A percentile compares a stretch with the other conserved stretches of the same genome.
Conservation (phyloP, 768 basidiomycete species). For the Phallus indusiatus region DNA sequence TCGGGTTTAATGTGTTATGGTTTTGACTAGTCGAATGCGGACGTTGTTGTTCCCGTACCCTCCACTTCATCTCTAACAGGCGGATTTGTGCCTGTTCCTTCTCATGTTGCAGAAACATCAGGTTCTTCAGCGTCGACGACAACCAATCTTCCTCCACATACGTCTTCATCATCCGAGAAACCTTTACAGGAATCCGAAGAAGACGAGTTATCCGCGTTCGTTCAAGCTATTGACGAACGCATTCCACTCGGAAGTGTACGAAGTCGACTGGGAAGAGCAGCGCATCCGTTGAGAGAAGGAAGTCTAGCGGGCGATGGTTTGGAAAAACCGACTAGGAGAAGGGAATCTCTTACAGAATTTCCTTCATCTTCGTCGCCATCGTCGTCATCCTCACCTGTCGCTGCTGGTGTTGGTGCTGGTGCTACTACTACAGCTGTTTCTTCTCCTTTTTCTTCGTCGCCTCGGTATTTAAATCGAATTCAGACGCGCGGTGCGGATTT, state of each 20-base stretch:
- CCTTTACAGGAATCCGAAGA: slow-evolving; percentile 41
- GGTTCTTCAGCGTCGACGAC: not conserved
- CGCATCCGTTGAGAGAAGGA: slow-evolving; percentile 8
- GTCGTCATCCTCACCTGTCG: too few species aligned
- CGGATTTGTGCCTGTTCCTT: too few species aligned
- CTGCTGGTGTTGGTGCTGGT: too few species aligned
- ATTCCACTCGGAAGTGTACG: slow-evolving; percentile 39
- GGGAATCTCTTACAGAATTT: slow-evolving; percentile 18
- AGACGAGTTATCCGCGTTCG: slow-evolving; percentile 70
- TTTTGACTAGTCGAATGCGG: too few species aligned
- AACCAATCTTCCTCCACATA: slow-evolving; percentile 16
- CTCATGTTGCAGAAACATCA: too few species aligned
- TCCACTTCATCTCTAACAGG: too few species aligned
- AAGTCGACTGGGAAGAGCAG: slow-evolving; percentile 6
- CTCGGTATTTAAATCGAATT: not conserved
- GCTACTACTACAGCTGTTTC: too few species aligned
- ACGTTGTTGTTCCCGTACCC: too few species aligned
- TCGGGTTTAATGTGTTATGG: not conserved
- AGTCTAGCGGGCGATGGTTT: slow-evolving; percentile 1
- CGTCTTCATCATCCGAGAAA: slow-evolving; percentile 37
- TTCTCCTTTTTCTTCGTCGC: too few species aligned
- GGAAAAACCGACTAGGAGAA: slow-evolving; percentile 12
- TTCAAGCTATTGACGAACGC: slow-evolving; percentile 65
- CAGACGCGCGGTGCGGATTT: slow-evolving; percentile 11
- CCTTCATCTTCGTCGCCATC: slow-evolving; percentile 1